Conservation (phyloP, 345 rosid species). For the Citrus reticulata region DNA sequence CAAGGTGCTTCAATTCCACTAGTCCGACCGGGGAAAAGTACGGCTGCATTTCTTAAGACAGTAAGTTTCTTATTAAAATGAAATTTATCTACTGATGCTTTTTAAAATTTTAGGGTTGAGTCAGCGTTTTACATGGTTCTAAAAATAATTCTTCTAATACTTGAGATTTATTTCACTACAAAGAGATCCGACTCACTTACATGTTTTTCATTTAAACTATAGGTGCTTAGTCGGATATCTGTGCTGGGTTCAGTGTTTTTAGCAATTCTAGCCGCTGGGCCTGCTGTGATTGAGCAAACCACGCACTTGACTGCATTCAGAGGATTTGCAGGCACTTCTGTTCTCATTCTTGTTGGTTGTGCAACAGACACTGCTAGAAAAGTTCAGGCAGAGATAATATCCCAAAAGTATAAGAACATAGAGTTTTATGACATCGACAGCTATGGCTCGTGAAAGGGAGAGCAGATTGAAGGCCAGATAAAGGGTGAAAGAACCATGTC, state of each 20-base stretch:
- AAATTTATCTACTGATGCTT: neutral
- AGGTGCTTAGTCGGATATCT: slow-evolving; percentile 96
- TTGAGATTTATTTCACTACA: neutral
- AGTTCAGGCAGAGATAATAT: slow-evolving; percentile 92
- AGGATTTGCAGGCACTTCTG: slow-evolving; percentile 98
- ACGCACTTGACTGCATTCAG: slow-evolving; percentile 95
- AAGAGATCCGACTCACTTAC: neutral
- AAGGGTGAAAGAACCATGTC: neutral
- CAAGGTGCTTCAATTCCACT: slow-evolving; percentile 97
- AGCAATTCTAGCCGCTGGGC: slow-evolving; percentile 97
- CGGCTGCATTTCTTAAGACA: slow-evolving; percentile 78
- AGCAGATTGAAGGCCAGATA: neutral
- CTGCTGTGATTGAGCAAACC: slow-evolving; percentile 77
- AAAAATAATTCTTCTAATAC: neutral
- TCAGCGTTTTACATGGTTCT: neutral
- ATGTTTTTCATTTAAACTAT: slow-evolving; percentile 8
- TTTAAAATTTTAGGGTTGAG: neutral
- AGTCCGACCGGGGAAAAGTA: slow-evolving; percentile 93
- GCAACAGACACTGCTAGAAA: slow-evolving; percentile 97
- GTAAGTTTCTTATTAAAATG: slow-evolving; percentile 35
- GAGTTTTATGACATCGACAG: slow-evolving; percentile 80
- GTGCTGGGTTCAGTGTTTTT: slow-evolving; percentile 85
- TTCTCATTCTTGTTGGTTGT: slow-evolving; percentile 98
- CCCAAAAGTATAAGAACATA: slow-evolving; percentile 92
- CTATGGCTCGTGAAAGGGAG: slow-evolving; percentile 20